Evolutionary conservation across 129 eudicot genomes (phyloP), one percentile per base, ranked within the genome.

Genomic region (Lactuca sativa): DNA sequence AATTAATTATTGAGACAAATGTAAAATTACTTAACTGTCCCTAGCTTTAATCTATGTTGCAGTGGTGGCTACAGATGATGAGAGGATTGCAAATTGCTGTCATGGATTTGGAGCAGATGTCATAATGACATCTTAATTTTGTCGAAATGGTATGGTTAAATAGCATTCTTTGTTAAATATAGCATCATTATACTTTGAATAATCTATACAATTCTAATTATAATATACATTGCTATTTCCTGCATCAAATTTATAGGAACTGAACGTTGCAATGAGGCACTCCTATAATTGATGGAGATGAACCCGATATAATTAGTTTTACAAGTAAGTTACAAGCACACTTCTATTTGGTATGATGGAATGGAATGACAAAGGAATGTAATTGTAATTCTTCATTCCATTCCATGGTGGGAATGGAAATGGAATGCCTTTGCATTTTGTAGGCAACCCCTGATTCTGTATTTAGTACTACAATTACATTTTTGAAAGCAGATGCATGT

Each of bases 41-140:
- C 52, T 47, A 9, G 49, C 49, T 43, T 43, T 43, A 38, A 43
- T 43, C 3, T 43, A 43, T 43, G 11, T 47, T 47, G 32, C 21
- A 74, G 78, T 74, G n/a, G 79, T 74, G 66, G 73, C 67, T 31
- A 65, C 73, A 9, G 73, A 74, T 56, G 73, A 74, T 16, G 73
- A 74, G n/a, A 58, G 65, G 73, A 74, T 74, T 74, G 79, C 79
- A 14, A 47, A 65, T 41, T 74, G 79, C 16, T 91, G 98, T 72
- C 86, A 81, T 41, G 89, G 88, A 74, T 92, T 92, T 79, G 98
- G 98, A 10, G 98, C 98, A 37, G 90, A 86, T 64, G 98, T 92
- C 60, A 74, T 92, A 56, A 92, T 92, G 91, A 92, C 96, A 63
- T 89, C 96, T 7, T 86, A 86, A 80, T 82, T 90, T 36, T 92